phyloP scores from a whole-genome alignment of 345 rosid species.

The Brassica incana region DNA sequence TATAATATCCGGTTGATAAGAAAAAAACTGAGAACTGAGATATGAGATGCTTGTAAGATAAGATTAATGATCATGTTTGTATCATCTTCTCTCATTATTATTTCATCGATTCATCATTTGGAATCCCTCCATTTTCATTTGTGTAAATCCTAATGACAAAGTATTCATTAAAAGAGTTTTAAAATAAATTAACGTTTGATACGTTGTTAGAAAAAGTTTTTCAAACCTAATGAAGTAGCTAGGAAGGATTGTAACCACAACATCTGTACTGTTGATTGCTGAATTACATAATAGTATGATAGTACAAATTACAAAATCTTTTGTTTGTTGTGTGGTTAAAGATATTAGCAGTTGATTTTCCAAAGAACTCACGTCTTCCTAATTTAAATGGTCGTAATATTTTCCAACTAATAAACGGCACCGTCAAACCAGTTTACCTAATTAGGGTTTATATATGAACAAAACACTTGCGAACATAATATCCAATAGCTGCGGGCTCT shows the following conservation, averaged over 20 bases:
- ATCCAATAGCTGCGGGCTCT: background rate
- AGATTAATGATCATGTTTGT: conserved; percentile 32
- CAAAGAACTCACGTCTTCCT: background rate
- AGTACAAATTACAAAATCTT: background rate
- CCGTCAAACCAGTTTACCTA: background rate
- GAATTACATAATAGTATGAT: background rate
- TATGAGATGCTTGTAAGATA: conserved; percentile 35
- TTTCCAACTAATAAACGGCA: background rate
- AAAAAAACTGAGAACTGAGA: conserved; percentile 11
- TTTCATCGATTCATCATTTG: background rate
- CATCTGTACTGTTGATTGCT: background rate
- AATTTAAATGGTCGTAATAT: background rate
- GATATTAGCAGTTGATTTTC: background rate
- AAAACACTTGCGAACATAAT: background rate
- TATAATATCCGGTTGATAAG: conserved; percentile 13
- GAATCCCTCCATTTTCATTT: background rate
- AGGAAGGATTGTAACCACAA: background rate
- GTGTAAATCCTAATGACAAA: background rate
- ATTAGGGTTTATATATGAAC: background rate
- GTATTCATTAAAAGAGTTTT: background rate
- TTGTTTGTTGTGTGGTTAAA: background rate
- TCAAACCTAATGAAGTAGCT: background rate
- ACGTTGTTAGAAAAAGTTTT: background rate
- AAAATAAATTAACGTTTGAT: background rate
- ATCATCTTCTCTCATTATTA: conserved; percentile 25